phyloP scores from a whole-genome alignment of 176 grass and related monocot genomes.

The Aegilops speltoides region DNA sequence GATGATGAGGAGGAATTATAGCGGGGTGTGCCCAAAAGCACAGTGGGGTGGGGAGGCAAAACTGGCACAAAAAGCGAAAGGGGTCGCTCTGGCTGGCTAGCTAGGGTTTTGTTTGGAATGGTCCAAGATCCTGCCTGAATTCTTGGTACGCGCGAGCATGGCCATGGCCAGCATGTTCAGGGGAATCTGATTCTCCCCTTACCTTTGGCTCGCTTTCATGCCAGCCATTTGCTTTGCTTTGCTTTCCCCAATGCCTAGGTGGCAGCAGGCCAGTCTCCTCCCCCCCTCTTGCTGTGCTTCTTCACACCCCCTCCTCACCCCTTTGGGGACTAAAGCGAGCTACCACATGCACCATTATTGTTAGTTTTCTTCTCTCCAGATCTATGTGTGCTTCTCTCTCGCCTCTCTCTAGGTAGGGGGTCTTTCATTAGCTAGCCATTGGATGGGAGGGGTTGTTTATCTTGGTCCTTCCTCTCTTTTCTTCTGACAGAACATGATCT shows the following conservation, averaged over 20 bases:
- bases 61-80: constrained; percentile 22
- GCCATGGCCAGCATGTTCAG: constrained; percentile 15
- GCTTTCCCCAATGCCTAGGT: constrained; percentile 20
- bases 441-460: constrained; percentile 4
- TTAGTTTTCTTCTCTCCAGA: neutral
- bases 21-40: constrained; percentile 8
- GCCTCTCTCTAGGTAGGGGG: constrained; percentile 11
- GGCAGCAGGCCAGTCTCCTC: neutral
- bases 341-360: constrained; percentile 4
- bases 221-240: neutral
- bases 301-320: neutral
- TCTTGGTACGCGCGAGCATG: constrained; percentile 17
- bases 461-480: neutral
- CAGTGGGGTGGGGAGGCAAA: constrained; percentile 1
- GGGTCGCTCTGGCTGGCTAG: neutral
- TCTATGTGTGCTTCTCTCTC: neutral
- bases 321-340: neutral
- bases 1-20: constrained; percentile 16
- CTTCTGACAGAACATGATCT: constrained; percentile 9
- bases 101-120: constrained; percentile 26
- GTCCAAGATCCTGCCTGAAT: constrained; percentile 24
- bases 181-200: constrained; percentile 19
- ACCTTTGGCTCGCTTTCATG: constrained; percentile 4
- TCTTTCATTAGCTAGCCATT: constrained; percentile 7
- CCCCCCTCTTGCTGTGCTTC: neutral